Evolutionary conservation across 176 grass and related monocot genomes (phyloP).

Genomic region (Cenchrus fungigraminus): DNA sequence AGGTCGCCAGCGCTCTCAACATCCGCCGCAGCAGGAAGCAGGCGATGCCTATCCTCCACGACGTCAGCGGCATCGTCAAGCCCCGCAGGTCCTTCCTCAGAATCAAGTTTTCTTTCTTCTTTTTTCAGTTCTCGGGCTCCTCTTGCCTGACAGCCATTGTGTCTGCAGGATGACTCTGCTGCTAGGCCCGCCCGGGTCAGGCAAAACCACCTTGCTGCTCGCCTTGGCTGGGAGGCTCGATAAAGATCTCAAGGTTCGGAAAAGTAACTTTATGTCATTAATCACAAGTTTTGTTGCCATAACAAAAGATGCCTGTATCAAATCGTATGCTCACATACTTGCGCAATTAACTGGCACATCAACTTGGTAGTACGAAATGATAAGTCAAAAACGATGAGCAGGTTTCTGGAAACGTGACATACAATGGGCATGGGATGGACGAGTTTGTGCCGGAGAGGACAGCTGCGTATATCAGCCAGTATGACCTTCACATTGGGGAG

Average conservation of each 20-base stretch:
- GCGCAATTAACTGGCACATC: neutral
- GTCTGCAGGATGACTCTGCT: constrained; percentile 84
- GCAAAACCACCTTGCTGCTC: constrained; percentile 92
- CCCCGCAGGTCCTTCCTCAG: constrained; percentile 59
- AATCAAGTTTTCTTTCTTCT: neutral
- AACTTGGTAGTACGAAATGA: neutral
- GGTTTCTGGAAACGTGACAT: constrained; percentile 72
- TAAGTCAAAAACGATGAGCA: constrained; percentile 38
- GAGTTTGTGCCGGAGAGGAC: constrained; percentile 95
- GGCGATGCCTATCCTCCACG: constrained; percentile 74
- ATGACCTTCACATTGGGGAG: constrained; percentile 91
- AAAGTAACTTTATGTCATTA: neutral
- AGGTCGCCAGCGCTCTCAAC: constrained; percentile 60
- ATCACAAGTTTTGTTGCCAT: neutral
- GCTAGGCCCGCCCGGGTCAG: constrained; percentile 86
- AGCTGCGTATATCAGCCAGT: constrained; percentile 93
- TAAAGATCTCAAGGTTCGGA: constrained; percentile 72
- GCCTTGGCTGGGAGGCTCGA: constrained; percentile 87
- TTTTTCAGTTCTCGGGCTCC: neutral
- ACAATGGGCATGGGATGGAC: constrained; percentile 84
- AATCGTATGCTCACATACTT: neutral
- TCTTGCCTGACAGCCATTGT: constrained; percentile 34
- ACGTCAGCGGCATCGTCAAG: constrained; percentile 88
- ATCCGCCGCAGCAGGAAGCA: constrained; percentile 74
- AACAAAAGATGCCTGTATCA: neutral